These are phyloP conservation scores for Rhodotorula sp. DNA, from an alignment of 1,284 basidiomycete species.

Conservation along the genomic window DNA sequence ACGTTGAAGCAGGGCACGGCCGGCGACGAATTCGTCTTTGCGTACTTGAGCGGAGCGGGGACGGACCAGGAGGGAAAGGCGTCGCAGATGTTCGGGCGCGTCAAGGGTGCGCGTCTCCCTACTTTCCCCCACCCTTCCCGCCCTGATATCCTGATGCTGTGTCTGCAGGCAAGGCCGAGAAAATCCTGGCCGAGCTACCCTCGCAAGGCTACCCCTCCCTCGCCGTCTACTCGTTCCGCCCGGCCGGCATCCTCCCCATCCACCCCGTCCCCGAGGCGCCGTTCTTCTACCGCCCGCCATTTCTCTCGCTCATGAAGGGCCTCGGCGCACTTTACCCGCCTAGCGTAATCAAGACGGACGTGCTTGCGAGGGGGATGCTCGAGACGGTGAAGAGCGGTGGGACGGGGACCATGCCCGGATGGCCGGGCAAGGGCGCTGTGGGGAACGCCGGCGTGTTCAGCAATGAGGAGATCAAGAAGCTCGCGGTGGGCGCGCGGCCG, in stretches of 20 bases:
- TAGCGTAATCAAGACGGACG: constrained; percentile 5
- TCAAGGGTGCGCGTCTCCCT: constrained; percentile 14
- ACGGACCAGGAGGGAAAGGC: constrained; percentile 11
- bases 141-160: neutral
- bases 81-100: constrained; percentile 15
- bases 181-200: constrained; percentile 6
- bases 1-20: constrained; percentile 8
- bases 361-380: constrained; percentile 19
- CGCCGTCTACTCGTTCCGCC: constrained; percentile 32
- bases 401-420: constrained; percentile 9
- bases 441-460: constrained; percentile 26
- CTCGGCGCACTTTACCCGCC: neutral
- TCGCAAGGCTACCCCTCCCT: constrained; percentile 5
- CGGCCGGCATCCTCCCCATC: constrained; percentile 18
- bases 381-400: constrained; percentile 11
- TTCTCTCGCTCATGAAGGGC: neutral
- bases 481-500: neutral
- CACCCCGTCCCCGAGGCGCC: constrained; percentile 7
- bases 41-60: constrained; percentile 12
- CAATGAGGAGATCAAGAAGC: constrained; percentile 25
- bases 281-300: neutral
- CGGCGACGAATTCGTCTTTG: constrained; percentile 21
- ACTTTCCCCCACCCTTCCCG: neutral
- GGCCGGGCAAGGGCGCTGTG: constrained; percentile 24
- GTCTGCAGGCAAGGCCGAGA: constrained; percentile 18